Conservation (phyloP, 306 rosid genomes). For the Crataegus laevigata region DNA sequence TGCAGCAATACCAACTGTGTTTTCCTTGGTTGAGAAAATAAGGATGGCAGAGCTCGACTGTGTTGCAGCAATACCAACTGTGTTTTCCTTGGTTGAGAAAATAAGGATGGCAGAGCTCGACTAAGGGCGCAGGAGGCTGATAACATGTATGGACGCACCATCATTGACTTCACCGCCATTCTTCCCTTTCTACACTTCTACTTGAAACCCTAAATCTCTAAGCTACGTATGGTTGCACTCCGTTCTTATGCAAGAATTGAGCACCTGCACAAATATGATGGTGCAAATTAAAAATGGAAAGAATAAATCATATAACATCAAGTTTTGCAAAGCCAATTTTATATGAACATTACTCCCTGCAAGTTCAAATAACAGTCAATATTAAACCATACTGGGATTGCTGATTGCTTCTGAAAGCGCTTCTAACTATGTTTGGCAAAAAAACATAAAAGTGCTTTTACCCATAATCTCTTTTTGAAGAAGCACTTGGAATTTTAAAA, state of each 20-base stretch:
- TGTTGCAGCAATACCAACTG: not conserved
- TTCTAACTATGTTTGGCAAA: not conserved
- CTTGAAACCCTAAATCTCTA: not conserved
- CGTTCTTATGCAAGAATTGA: not conserved
- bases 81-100: not conserved
- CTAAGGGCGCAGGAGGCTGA: not conserved
- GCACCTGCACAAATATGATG: not conserved
- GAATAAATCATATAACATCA: not conserved
- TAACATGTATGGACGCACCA: slow-evolving; percentile 8
- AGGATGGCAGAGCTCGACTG: not conserved
- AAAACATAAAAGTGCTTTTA: not conserved
- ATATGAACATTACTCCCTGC: not conserved
- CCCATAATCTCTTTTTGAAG: not conserved
- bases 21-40: not conserved
- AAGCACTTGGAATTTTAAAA: no score
- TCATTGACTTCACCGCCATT: slow-evolving; percentile 12
- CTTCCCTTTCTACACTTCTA: not conserved
- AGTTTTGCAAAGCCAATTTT: not conserved
- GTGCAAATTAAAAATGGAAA: not conserved
- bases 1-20: not conserved
- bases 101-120: not conserved
- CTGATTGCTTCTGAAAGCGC: not conserved
- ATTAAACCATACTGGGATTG: not conserved
- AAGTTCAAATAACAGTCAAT: not conserved
- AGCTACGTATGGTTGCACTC: not conserved